A percentile compares a stretch with the other conserved stretches of the same genome.
These are phyloP conservation scores for Marasmius sp. DNA, from an alignment of 1,284 basidiomycete genomes.

Conservation along the genomic window DNA sequence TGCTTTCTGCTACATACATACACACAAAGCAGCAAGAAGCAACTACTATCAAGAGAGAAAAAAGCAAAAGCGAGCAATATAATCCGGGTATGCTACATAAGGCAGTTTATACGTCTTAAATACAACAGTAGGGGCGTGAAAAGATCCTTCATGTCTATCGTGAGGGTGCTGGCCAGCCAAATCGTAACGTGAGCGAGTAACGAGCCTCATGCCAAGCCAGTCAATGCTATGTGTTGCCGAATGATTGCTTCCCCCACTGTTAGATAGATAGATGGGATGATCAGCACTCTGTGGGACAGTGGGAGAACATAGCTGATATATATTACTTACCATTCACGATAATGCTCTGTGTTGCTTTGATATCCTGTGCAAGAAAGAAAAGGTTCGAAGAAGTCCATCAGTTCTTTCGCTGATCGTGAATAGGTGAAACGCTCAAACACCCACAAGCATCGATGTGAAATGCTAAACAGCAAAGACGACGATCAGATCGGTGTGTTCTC, in stretches of 20 bases:
- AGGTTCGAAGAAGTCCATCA: conserved; percentile 1
- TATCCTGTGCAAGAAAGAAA: conserved; percentile 47
- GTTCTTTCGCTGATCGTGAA: conserved; percentile 1
- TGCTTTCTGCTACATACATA: too few relatives aligned
- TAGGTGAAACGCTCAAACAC: conserved; percentile 22
- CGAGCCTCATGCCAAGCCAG: conserved; percentile 37
- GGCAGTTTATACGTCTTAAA: background rate
- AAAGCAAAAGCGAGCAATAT: background rate
- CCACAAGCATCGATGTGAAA: conserved; percentile 74
- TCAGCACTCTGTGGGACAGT: background rate
- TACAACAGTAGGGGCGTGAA: background rate
- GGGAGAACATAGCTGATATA: background rate
- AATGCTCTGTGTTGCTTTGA: conserved; percentile 72
- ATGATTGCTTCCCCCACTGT: conserved; percentile 66
- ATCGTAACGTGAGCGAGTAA: background rate
- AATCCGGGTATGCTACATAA: background rate
- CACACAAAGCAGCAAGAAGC: too few relatives aligned
- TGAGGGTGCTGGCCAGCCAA: background rate
- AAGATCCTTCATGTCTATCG: background rate
- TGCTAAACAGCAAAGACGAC: conserved; percentile 44
- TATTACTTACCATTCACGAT: conserved; percentile 61
- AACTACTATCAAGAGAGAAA: too few relatives aligned
- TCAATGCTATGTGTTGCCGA: conserved; percentile 55
- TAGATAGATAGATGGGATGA: conserved; percentile 2
- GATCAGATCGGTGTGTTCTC: background rate